Percentiles rank a stretch among this genome's conserved stretches.
phyloP scores from a whole-genome alignment of 805 yeast genomes.

The Cyberlindnera sargentensis region DNA sequence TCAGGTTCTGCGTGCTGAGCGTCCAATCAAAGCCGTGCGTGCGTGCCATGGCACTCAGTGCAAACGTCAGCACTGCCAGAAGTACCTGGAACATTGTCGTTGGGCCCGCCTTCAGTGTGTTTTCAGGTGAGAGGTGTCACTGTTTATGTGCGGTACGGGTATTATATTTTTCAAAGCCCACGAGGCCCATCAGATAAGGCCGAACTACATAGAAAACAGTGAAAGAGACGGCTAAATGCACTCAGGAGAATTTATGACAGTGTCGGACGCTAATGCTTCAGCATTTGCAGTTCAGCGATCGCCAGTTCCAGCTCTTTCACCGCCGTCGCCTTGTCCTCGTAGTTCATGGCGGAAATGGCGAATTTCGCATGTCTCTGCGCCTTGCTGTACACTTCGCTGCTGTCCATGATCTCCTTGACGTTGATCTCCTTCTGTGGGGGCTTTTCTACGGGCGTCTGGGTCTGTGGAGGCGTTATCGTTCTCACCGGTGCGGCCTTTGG shows the following conservation, averaged over 20 bases:
- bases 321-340: slow-evolving; percentile 68
- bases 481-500: slow-evolving; percentile 5
- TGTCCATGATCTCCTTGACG: slow-evolving; percentile 43
- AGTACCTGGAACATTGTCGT: too few relatives aligned
- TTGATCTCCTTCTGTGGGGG: slow-evolving; percentile 16
- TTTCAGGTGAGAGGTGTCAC: too few relatives aligned
- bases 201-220: too few relatives aligned
- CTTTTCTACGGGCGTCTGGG: neutral
- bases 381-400: slow-evolving; percentile 47
- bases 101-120: too few relatives aligned
- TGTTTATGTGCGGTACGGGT: too few relatives aligned
- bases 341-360: slow-evolving; percentile 73
- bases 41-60: slow-evolving; percentile 1
- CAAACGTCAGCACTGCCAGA: neutral
- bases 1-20: slow-evolving; percentile 32
- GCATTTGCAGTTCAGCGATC: slow-evolving; percentile 30
- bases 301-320: slow-evolving; percentile 52
- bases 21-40: slow-evolving; percentile 31
- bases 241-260: neutral
- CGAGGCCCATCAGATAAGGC: too few relatives aligned
- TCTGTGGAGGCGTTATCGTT: neutral
- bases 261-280: slow-evolving; percentile 1
- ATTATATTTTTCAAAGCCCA: too few relatives aligned
- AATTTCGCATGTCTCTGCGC: slow-evolving; percentile 68
- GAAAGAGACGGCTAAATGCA: too few relatives aligned